Evolutionary conservation across 164 flowering plant species (phyloP), one percentile per base, ranked within the genome.

Genomic region (Sextonia rubra): DNA sequence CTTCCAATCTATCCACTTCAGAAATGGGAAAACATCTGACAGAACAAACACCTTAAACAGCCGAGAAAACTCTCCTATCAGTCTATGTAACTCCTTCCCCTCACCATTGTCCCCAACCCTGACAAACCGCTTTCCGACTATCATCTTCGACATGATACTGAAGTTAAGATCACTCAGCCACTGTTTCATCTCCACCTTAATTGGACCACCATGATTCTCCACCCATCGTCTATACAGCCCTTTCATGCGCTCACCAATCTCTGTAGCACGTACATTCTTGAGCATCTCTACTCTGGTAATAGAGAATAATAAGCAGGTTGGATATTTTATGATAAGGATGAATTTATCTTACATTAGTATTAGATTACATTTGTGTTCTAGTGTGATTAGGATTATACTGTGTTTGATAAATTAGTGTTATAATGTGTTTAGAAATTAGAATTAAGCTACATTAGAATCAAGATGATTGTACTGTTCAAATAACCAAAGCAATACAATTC

Each of bases 1-100:
- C 1, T 74, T 78, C 25, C 80, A 27, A 64, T 83, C 88, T 63
- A 83, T 37, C 79, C 81, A 82, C 48, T 77, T 55, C 1, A 85
- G 70, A 22, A 64, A 75, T 1, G 83, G 86, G 62, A 85, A 1
- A 0, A 74, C 81, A 23, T 85, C 88, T 0, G 73, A 23, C 22
- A 77, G 62, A 68, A 77, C 69, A 47, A 78, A 79, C 2, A 61
- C 25, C 52, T 81, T 83, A 0, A 26, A 0, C 29, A 78, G 64
- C 8, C n/a, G 64, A 22, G 80, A 76, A 48, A 76, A 73, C 0
- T 80, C 69, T 15, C 17, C 14, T 44, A 6, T 14, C 17, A 5
- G 14, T 6, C 37, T 12, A 5, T 14, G 37, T 26, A 18, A 52
- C 58, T 17, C 20, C 37, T 17, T 27, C 32, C 20, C 66, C 37